Percentiles rank a stretch among this genome's conserved stretches.
These are phyloP conservation scores for Chytriomyces confervae DNA, from an alignment of 192 early-diverging fungal genomes.

Conservation along the genomic window DNA sequence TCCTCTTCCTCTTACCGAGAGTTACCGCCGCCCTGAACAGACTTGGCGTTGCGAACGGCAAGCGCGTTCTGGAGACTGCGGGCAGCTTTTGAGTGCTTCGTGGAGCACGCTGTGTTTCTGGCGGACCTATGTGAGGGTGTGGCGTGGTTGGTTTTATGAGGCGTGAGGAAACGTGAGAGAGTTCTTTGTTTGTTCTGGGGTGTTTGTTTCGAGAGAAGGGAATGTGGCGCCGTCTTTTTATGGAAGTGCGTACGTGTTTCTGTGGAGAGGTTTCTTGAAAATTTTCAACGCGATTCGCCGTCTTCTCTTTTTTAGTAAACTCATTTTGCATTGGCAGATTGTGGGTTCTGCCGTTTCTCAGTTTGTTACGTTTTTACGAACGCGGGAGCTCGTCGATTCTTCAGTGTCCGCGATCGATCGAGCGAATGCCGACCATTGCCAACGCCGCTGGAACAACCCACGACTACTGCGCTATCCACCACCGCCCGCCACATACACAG, in stretches of 20 bases:
- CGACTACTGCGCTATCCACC: no score
- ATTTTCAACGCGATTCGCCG: no score
- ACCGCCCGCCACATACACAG: no score
- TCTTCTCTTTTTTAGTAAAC: no score
- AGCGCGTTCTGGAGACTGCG: background rate
- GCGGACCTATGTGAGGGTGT: background rate
- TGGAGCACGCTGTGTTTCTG: background rate
- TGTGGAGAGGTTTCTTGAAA: background rate
- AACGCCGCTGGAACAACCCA: no score
- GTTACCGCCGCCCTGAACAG: background rate
- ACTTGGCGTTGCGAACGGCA: background rate
- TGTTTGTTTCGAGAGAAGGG: background rate
- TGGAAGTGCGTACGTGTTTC: background rate
- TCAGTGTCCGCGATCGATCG: no score
- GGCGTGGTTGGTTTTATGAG: background rate
- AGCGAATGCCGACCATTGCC: no score
- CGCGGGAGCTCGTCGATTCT: no score
- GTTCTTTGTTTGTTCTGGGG: background rate
- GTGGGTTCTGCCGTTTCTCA: no score
- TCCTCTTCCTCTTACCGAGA: background rate
- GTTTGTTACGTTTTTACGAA: no score
- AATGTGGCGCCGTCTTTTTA: background rate
- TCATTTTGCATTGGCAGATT: no score
- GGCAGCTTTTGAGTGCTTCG: background rate
- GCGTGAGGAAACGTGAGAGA: background rate